Evolutionary conservation across 2,329 filamentous ascomycete genomes (phyloP), one percentile per base, ranked within the genome.

Genomic region (Nemania sp.): DNA sequence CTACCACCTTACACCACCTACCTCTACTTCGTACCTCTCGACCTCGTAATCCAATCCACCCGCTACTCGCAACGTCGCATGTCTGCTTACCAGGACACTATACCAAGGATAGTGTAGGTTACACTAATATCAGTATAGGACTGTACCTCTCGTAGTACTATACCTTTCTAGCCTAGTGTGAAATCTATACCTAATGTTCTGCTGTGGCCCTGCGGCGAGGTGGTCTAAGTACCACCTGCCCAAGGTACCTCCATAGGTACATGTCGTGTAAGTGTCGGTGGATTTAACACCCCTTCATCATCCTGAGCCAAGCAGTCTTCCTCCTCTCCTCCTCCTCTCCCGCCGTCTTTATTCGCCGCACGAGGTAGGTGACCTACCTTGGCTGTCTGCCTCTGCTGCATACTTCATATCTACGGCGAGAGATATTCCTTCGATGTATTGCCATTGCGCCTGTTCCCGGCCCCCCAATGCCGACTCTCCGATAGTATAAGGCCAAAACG

Each of bases 391-490:
- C 25, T 29, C 25, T 7, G 7, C 25, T 7, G 25, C 25, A 29
- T 50, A 15, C 54, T 7, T 3, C 25, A 29, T 50, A 15, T 47
- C 47, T 57, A 2, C 59, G 25, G 54, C 50, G 25, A 46, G 46
- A 29, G 21, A 42, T 60, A 47, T 35, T 60, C 50, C 51, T 35
- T 60, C 50, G 43, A 65, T 63, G 60, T 57, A 46, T 52, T 54
- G 54, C 48, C 52, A 54, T 58, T 59, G 58, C 61, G 54, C 49
- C 17, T 43, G 40, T 51, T 32, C 45, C 54, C 51, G 49, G 51
- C 47, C 50, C 62, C 56, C 49, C 61, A 55, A 62, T 64, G 64
- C 64, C 62, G 61, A 62, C 59, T 29, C 56, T 20, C 50, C 47
- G 34, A 58, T 53, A 61, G 54, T 59, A 55, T 40, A 59, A 47